These are phyloP conservation scores for Phytophthora multivora DNA, from an alignment of 352 stramenopile species.

Conservation along the genomic window DNA sequence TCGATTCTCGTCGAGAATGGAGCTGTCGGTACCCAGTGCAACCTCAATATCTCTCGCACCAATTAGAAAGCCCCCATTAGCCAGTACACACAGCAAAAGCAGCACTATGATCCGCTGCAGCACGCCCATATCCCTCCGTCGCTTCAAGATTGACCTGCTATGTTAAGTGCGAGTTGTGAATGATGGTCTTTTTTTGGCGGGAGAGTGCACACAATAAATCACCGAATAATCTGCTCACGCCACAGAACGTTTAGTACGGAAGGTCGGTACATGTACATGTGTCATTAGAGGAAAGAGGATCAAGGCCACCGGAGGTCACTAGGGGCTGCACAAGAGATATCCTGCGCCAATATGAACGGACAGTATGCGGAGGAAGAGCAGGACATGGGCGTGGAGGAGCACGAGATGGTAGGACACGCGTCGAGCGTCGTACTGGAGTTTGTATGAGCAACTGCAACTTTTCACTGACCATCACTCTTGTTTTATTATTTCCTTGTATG, in stretches of 20 bases:
- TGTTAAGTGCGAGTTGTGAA: slow-evolving; percentile 12
- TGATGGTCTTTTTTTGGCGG: slow-evolving; percentile 24
- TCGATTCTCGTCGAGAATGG: slow-evolving; percentile 6
- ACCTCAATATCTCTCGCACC: slow-evolving; percentile 17
- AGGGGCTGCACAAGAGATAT: background rate
- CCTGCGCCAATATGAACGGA: slow-evolving; percentile 17
- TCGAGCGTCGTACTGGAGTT: slow-evolving; percentile 6
- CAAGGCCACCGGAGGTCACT: background rate
- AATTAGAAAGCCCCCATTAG: background rate
- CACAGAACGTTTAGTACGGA: slow-evolving; percentile 7
- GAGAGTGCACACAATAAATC: slow-evolving; percentile 15
- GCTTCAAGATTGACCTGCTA: slow-evolving; percentile 19
- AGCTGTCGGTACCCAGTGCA: slow-evolving; percentile 12
- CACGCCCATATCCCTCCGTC: slow-evolving; percentile 4
- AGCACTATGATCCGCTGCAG: background rate
- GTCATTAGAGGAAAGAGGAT: background rate
- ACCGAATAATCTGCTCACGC: background rate
- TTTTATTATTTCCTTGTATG: slow-evolving; percentile 13
- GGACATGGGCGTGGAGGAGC: slow-evolving; percentile 38
- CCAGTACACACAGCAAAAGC: background rate
- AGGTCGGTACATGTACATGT: slow-evolving; percentile 6
- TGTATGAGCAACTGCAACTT: slow-evolving; percentile 33
- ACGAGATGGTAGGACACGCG: slow-evolving; percentile 42
- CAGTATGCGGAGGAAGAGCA: slow-evolving; percentile 60
- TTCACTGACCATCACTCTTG: background rate